Base-by-base conservation (phyloP, 805 yeast genomes). In the Lachancea meyersii region DNA sequence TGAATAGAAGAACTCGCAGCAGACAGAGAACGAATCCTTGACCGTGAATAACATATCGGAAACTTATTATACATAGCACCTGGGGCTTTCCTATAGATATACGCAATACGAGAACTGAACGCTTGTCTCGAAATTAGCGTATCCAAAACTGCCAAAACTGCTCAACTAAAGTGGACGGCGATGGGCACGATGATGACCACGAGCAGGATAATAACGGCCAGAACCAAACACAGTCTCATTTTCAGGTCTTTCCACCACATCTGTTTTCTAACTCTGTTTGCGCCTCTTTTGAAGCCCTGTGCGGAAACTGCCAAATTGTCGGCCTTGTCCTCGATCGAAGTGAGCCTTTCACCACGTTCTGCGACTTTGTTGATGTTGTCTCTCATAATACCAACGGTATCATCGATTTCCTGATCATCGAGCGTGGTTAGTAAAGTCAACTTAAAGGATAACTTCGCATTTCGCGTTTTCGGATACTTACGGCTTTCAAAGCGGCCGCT, bases 191-290 rank as follows among this genome's bases (percentile, higher is more conserved):
- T 85, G 50, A 82, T 79, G 44, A 91, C 95, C 43, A 91, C 84
- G 45, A 91, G 68, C 53, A 91, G 68, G 41, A 89, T 79, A 58
- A 91, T 79, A 41, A 93, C 80, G 22, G 82, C 84, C 37, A 82
- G 79, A 46, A 89, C 82, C 45, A 86, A 68, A 67, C 97, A 91
- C 72, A 89, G 70, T 66, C 95, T 82, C 91, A 93, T 84, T 72
- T 93, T 93, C 78, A 93, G 76, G 64, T 91, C 96, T 67, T 93
- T 91, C 85, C 95, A 86, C 97, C 97, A 91, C 97, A 91, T 91
- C 61, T 89, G 95, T 67, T 89, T 91, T 69, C 98, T 85, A 37
- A 91, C 97, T 56, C 95, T 81, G 69, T 91, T 91, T 46, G 98
- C 97, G 31, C 96, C 95, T 63, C 95, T 78, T 63, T 94, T 86